Conservation (phyloP, 2,329 filamentous ascomycete species). For the Myotisia sp. region DNA sequence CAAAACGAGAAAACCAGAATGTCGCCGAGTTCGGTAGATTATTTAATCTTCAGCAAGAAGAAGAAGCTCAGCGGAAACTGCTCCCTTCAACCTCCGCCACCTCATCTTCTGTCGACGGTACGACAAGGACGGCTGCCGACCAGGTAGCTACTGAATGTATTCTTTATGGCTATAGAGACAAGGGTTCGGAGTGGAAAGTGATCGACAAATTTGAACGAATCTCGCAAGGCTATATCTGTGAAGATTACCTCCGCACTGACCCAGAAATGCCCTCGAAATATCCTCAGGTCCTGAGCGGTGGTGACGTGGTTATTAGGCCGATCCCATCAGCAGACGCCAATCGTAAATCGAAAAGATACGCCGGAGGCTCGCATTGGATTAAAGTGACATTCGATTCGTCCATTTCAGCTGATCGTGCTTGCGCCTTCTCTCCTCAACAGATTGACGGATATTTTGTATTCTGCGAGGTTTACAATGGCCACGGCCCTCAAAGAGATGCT, state of each 20-base stretch:
- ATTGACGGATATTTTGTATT: slow-evolving; percentile 57
- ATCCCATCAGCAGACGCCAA: slow-evolving; percentile 59
- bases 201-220: slow-evolving; percentile 79
- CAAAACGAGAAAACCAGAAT: slow-evolving; percentile 42
- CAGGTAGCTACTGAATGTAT: slow-evolving; percentile 63
- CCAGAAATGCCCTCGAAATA: slow-evolving; percentile 55
- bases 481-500: slow-evolving; percentile 50
- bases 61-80: slow-evolving; percentile 23
- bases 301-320: slow-evolving; percentile 54
- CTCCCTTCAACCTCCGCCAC: slow-evolving; percentile 25
- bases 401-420: slow-evolving; percentile 54
- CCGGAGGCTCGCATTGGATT: slow-evolving; percentile 83
- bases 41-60: slow-evolving; percentile 32
- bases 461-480: slow-evolving; percentile 54
- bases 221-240: slow-evolving; percentile 65
- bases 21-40: slow-evolving; percentile 35
- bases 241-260: slow-evolving; percentile 84
- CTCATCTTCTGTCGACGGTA: slow-evolving; percentile 27
- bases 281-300: slow-evolving; percentile 56
- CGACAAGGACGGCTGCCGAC: slow-evolving; percentile 24
- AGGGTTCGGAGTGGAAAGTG: slow-evolving; percentile 59
- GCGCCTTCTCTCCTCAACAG: slow-evolving; percentile 55
- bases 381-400: slow-evolving; percentile 67
- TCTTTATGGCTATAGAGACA: slow-evolving; percentile 67
- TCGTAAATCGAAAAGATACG: slow-evolving; percentile 63